Base-by-base conservation (phyloP, 495 filamentous ascomycete genomes). In the Mycothermus thermophilus region DNA sequence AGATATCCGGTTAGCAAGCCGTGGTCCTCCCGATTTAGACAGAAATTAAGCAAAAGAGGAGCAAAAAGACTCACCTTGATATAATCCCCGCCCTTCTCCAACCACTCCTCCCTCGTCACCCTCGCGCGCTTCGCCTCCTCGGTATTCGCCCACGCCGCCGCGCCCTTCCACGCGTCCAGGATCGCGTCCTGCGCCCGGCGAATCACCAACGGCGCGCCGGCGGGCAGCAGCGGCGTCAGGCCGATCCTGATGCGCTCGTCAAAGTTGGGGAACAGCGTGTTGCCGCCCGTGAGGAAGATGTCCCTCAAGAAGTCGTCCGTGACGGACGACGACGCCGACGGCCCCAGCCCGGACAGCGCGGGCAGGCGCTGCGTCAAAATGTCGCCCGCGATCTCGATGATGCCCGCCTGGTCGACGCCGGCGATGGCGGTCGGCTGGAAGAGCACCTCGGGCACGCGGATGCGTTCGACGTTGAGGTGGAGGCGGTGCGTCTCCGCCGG, bases 401-500 rank as follows among this genome's bases (percentile, higher is more conserved):
- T 67, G 14, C 90, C 90, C 0, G 88, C 86, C 56, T 97, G 90
- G 50, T 97, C 90, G 23, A 96, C 65, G 3, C 90, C 90, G 2
- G 92, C 90, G 48, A 97, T 94, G 9, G 65, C 62, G n/a, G 69
- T 70, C 0, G 90, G 90, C 54, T 94, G 83, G 62, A 95, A 96
- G 9, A 94, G 71, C 10, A 97, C 79, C 59, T 97, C 90, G 3
- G 90, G 92, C 1, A 94, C 86, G 16, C 90, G 80, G 52, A 97
- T 94, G 19, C 92, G 75, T 62, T 97, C 90, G 28, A 97, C 81
- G 51, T 97, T 97, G 25, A 97, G 71, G 54, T 97, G 90, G 23
- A 97, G 55, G 54, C 95, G 87, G 48, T 93, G 73, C 6, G 69
- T 74, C 57, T 96, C 81, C 5, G 74, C 72, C 42, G 87, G 80